phyloP scores from a whole-genome alignment of 2,329 filamentous ascomycete genomes.

The Aureobasidium sp. region DNA sequence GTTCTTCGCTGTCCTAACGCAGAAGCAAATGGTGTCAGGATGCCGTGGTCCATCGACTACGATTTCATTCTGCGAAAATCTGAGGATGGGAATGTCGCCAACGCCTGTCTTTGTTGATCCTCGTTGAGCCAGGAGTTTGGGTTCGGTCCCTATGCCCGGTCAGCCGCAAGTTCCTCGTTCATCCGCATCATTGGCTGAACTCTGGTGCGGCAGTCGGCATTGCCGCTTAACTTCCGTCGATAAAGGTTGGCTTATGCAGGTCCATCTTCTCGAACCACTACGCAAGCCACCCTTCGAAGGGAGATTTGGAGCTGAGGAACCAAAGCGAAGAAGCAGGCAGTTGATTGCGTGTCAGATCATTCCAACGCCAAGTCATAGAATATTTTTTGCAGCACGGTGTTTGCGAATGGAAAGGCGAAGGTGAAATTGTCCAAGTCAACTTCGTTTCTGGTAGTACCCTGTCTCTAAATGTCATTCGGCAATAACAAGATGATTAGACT shows the following conservation, averaged over 20 bases:
- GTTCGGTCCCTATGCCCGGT: not conserved
- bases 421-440: not conserved
- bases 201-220: constrained; percentile 10
- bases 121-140: not conserved
- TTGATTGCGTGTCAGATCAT: not conserved
- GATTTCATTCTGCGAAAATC: not conserved
- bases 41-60: not conserved
- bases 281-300: not conserved
- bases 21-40: not conserved
- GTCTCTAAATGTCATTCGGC: not conserved
- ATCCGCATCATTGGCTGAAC: not conserved
- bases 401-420: no score
- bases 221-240: constrained; percentile 3
- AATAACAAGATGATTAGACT: not conserved
- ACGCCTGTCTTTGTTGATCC: not conserved
- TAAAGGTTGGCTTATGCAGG: constrained; percentile 8
- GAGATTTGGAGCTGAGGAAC: not conserved
- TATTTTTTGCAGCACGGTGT: no score
- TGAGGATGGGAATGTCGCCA: not conserved
- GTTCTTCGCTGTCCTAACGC: not conserved
- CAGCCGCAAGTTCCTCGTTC: not conserved
- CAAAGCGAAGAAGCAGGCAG: not conserved
- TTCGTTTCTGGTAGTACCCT: not conserved
- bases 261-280: constrained; percentile 3
- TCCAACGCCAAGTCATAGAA: not conserved